These are phyloP conservation scores for Mycena rebaudengoi DNA, from an alignment of 768 basidiomycete genomes.

Conservation along the genomic window DNA sequence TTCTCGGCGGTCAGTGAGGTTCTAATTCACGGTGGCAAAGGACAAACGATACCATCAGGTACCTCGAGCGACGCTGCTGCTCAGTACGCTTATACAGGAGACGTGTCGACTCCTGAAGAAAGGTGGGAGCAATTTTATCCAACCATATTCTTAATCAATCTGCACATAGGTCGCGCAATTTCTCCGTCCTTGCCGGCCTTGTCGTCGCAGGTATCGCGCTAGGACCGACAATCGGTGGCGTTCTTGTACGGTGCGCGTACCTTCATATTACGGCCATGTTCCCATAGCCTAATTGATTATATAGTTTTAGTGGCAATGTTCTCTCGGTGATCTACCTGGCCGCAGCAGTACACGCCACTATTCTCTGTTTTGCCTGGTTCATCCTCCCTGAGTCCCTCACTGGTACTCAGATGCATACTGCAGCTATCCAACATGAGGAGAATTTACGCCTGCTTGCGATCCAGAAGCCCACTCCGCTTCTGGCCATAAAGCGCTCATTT, in stretches of 20 bases:
- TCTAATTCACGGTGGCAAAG: neutral
- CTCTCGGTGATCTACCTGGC: constrained; percentile 81
- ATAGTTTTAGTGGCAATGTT: constrained; percentile 52
- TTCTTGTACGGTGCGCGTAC: constrained; percentile 57
- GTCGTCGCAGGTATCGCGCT: constrained; percentile 78
- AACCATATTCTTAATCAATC: neutral
- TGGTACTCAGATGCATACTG: constrained; percentile 51
- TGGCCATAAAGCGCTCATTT: constrained; percentile 57
- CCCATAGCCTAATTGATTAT: neutral
- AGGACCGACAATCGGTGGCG: constrained; percentile 77
- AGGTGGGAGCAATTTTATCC: constrained; percentile 55
- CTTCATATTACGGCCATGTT: neutral
- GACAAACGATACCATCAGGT: constrained; percentile 49
- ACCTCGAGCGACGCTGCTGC: constrained; percentile 58
- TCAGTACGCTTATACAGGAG: constrained; percentile 73
- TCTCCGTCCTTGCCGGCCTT: constrained; percentile 73
- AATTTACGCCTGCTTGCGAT: constrained; percentile 33
- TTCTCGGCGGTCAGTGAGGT: constrained; percentile 68
- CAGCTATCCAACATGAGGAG: constrained; percentile 45
- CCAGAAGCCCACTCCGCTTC: constrained; percentile 24
- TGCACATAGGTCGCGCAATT: constrained; percentile 61
- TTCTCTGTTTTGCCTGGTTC: constrained; percentile 61
- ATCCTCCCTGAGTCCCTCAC: constrained; percentile 85
- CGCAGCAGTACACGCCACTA: constrained; percentile 52
- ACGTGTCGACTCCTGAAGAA: constrained; percentile 62